Conservation (phyloP, 1,284 basidiomycete species). For the Gastroboletus turbinatus region DNA sequence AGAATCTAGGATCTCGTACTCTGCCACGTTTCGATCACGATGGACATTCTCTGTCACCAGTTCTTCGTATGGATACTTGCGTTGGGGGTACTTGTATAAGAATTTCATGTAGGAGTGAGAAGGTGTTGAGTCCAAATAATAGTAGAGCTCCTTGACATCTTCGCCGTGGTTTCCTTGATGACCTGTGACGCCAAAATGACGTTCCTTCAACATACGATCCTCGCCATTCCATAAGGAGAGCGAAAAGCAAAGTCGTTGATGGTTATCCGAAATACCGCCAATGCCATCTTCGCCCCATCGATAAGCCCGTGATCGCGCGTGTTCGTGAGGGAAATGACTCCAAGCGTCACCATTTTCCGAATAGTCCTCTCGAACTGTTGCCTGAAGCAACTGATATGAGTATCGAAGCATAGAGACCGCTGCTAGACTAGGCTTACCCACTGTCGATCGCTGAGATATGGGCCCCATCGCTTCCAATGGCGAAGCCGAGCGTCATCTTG, state of each 20-base stretch:
- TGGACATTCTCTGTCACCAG: conserved; percentile 84
- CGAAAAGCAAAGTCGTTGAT: conserved; percentile 88
- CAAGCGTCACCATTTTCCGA: conserved; percentile 95
- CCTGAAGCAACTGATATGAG: conserved; percentile 47
- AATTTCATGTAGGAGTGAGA: conserved; percentile 99
- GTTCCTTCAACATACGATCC: conserved; percentile 95
- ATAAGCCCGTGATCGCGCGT: conserved; percentile 92
- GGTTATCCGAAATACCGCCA: conserved; percentile 95
- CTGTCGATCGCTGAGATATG: conserved; percentile 95
- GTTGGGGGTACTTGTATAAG: conserved; percentile 97
- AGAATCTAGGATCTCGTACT: conserved; percentile 94
- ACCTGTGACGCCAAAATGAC: conserved; percentile 92
- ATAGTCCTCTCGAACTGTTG: conserved; percentile 97
- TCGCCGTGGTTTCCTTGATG: conserved; percentile 99
- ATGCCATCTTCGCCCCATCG: conserved; percentile 99
- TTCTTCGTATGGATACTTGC: conserved; percentile 90
- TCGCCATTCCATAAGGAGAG: conserved; percentile 94
- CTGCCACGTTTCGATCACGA: conserved; percentile 82
- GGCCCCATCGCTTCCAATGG: conserved; percentile 99
- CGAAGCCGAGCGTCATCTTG: conserved; percentile 65
- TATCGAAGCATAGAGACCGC: neutral
- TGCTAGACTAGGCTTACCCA: conserved; percentile 63
- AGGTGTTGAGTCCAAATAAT: conserved; percentile 96
- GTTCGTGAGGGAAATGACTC: conserved; percentile 96
- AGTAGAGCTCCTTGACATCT: conserved; percentile 98